phyloP scores from a whole-genome alignment of 495 filamentous ascomycete species.

The Lasiosphaeris hirsuta region DNA sequence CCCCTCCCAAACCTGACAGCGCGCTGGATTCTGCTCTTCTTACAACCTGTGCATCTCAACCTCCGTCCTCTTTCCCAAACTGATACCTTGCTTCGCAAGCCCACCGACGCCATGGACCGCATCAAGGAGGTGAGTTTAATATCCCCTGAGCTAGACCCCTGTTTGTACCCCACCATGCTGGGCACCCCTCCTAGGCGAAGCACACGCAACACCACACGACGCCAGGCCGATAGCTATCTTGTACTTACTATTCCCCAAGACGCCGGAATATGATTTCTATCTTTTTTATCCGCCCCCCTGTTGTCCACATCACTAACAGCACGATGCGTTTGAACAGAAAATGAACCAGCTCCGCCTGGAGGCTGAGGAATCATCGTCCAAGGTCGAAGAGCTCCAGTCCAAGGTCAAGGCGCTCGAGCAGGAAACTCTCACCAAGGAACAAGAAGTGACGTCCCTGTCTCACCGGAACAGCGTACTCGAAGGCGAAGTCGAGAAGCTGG shows the following conservation, averaged over 20 bases:
- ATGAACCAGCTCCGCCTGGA: conserved; percentile 90
- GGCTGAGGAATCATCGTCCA: conserved; percentile 73
- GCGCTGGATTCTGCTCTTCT: conserved; percentile 16
- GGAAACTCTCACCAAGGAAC: conserved; percentile 93
- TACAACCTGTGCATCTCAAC: conserved; percentile 3
- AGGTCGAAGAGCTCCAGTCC: conserved; percentile 80
- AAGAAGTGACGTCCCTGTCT: conserved; percentile 90
- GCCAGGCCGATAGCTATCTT: too few species aligned
- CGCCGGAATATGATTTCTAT: background rate
- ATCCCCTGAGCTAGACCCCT: conserved; percentile 31
- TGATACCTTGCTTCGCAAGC: conserved; percentile 7
- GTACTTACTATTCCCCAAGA: background rate
- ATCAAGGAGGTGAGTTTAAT: conserved; percentile 74
- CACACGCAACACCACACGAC: conserved; percentile 2
- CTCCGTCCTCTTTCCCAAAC: background rate
- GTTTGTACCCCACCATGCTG: conserved; percentile 43
- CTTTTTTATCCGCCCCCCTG: background rate
- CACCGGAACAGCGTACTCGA: conserved; percentile 92
- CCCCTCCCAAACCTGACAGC: conserved; percentile 13
- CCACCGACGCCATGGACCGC: conserved; percentile 54
- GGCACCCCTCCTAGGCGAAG: conserved; percentile 16
- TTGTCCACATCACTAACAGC: conserved; percentile 19
- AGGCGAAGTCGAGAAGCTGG: conserved; percentile 83
- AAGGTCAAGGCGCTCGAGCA: conserved; percentile 89
- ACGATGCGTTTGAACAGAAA: conserved; percentile 55